Percentiles rank a stretch among this genome's conserved stretches.
These are phyloP conservation scores for Ustilago nuda DNA, from an alignment of 1,284 basidiomycete genomes.

Conservation along the genomic window DNA sequence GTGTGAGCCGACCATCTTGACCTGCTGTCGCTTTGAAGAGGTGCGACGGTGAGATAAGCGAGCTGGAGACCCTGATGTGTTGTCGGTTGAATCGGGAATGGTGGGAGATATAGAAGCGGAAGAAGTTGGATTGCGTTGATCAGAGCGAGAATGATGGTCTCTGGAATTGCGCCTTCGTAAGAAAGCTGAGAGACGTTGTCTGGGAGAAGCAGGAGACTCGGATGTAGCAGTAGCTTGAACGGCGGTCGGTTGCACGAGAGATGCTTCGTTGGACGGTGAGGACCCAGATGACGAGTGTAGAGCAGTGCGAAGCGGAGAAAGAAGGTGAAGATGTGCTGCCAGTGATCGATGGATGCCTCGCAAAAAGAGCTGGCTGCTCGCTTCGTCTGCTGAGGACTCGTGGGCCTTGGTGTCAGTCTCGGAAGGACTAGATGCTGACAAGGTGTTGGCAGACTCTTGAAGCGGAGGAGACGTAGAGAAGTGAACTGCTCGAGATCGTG, in stretches of 20 bases:
- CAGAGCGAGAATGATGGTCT: slow-evolving; percentile 6
- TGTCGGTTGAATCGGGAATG: not conserved
- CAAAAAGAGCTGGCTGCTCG: slow-evolving; percentile 9
- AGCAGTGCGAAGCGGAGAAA: slow-evolving; percentile 14
- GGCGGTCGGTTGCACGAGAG: not conserved
- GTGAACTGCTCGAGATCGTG: slow-evolving; percentile 15
- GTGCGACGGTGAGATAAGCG: slow-evolving; percentile 21
- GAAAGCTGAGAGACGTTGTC: slow-evolving; percentile 18
- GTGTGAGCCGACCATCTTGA: slow-evolving; percentile 62
- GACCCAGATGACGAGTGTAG: not conserved
- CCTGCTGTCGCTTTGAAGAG: slow-evolving; percentile 43
- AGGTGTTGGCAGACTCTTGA: not conserved
- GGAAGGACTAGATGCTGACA: not conserved
- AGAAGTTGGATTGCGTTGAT: not conserved
- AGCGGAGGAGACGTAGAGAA: slow-evolving; percentile 10
- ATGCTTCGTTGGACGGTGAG: not conserved
- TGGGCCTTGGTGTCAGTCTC: slow-evolving; percentile 5
- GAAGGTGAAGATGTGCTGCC: slow-evolving; percentile 25
- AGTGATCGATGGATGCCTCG: slow-evolving; percentile 31
- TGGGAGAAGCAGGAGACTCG: slow-evolving; percentile 13
- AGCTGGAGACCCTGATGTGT: slow-evolving; percentile 3
- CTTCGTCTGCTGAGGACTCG: not conserved
- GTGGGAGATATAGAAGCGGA: not conserved
- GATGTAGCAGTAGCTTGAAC: not conserved
- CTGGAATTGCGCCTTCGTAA: slow-evolving; percentile 18